Base-by-base conservation (phyloP, 768 basidiomycete species). In the Suillus ampliporus region DNA sequence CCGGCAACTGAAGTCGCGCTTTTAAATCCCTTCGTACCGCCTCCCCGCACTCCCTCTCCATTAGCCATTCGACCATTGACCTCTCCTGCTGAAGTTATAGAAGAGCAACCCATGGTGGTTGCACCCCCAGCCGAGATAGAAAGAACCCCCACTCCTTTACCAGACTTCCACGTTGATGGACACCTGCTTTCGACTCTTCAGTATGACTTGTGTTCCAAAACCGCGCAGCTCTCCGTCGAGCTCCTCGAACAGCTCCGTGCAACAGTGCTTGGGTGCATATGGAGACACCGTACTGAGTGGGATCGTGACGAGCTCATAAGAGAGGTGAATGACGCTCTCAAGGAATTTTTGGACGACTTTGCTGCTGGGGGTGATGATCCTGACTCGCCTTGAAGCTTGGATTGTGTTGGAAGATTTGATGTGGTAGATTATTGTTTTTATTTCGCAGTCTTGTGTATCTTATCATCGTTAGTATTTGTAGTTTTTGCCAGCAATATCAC, bases 181-280 rank as follows among this genome's bases (percentile, higher is more conserved):
- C 71, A 64, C 2, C 71, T 80, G 11, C 67, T 97, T 28, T 68
- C 67, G 0, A 70, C 81, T 11, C 82, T 99, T 0, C 75, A 79
- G 61, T 50, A 72, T 3, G 74, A 79, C 50, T 72, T 98, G 31
- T 77, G 77, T 40, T 78, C 83, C 19, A 72, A 72, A 50, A 97
- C 97, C 1, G 72, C 64, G 7, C 72, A 71, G 0, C 78, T 98
- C 47, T 92, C 82, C 28, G 82, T 98, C 56, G 97, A 99, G 71
- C 88, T 97, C 71, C 84, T 99, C 7, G 97, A 99, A 72, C 95
- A 99, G 75, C 82, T 99, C 7, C 86, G 97, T 6, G 96, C 97
- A 9, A 87, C 84, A 3, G 90, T 88, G 68, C 84, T 95, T 28
- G 86, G 88, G 46, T 80, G 80, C 56, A 82, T 98, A n/a, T 99